Evolutionary conservation across 805 yeast genomes (phyloP).

Genomic region (Teunomyces pallodes): DNA sequence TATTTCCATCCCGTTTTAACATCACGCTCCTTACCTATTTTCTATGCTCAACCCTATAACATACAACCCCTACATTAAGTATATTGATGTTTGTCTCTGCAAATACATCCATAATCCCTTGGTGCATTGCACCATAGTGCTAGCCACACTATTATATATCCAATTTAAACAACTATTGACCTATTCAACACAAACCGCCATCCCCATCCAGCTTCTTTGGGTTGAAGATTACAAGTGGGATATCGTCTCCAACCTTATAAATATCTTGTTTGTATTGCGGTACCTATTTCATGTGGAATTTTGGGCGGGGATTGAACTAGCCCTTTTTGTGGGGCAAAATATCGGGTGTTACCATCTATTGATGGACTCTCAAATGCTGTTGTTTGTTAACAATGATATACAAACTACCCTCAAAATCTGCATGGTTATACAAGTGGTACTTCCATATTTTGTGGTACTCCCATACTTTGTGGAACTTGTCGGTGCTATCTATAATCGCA

Average conservation of each 20-base stretch:
- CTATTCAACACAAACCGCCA: neutral
- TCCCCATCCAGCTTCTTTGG: neutral
- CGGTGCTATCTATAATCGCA: slow-evolving; percentile 4
- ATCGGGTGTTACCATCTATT: slow-evolving; percentile 14
- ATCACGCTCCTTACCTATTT: neutral
- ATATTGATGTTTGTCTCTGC: slow-evolving; percentile 18
- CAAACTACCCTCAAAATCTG: slow-evolving; percentile 11
- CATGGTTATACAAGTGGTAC: slow-evolving; percentile 16
- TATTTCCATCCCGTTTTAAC: neutral
- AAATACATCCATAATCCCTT: slow-evolving; percentile 20
- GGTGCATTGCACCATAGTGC: neutral
- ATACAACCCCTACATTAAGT: slow-evolving; percentile 8
- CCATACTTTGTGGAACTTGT: slow-evolving; percentile 19
- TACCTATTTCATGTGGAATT: slow-evolving; percentile 15
- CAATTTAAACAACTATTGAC: neutral
- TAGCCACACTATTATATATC: neutral
- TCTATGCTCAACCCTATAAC: neutral
- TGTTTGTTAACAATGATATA: slow-evolving; percentile 8
- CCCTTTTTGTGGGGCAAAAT: slow-evolving; percentile 21
- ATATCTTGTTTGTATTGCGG: slow-evolving; percentile 27
- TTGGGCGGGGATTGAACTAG: slow-evolving; percentile 16
- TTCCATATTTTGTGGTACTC: slow-evolving; percentile 20
- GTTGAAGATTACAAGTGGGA: slow-evolving; percentile 15
- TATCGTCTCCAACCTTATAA: slow-evolving; percentile 23
- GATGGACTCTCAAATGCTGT: slow-evolving; percentile 6